Evolutionary conservation across 2,329 filamentous ascomycete genomes (phyloP), one percentile per base, ranked within the genome.

Genomic region (Leptographium procerum): DNA sequence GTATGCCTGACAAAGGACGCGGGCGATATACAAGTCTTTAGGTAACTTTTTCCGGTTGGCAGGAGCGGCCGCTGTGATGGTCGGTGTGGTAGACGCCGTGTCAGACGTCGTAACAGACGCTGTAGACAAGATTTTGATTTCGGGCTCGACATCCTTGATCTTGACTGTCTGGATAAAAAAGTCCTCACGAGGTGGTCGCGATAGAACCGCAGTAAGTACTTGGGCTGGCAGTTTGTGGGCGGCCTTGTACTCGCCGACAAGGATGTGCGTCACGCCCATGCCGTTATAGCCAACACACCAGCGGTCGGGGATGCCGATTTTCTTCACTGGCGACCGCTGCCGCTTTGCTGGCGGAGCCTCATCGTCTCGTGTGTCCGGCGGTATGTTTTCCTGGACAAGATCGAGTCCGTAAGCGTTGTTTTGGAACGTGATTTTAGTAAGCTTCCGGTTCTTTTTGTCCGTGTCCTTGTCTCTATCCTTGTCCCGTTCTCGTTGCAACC

Each of bases 1-100:
- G 43, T 48, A 61, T 1, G 56, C 50, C 14, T 61, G 60, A 24
- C 60, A 60, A 22, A 60, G 31, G 10, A 36, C 60, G 11, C 34
- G 28, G 4, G 60, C 58, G 6, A 59, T 26, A 6, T 8, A 52
- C 4, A 59, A 28, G 14, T 31, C 13, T 24, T 24, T 51, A 7
- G 31, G 3, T n/a, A 48, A 19, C 33, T n/a, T n/a, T n/a, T n/a
- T n/a, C n/a, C n/a, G n/a, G n/a, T n/a, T n/a, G n/a, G n/a, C n/a
- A n/a, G n/a, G n/a, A n/a, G n/a, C n/a, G n/a, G n/a, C n/a, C n/a
- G n/a, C n/a, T n/a, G 1, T n/a, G 2, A 43, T 8, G 40, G 40
- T 43, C 9, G 4, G 16, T 19, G 40, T 8, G 19, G 14, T 8
- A 43, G 36, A 40, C 36, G 14, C 36, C 19, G 36, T 40, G 14